Base-by-base conservation (phyloP, 1,284 basidiomycete genomes). In the Tremellales sp. region DNA sequence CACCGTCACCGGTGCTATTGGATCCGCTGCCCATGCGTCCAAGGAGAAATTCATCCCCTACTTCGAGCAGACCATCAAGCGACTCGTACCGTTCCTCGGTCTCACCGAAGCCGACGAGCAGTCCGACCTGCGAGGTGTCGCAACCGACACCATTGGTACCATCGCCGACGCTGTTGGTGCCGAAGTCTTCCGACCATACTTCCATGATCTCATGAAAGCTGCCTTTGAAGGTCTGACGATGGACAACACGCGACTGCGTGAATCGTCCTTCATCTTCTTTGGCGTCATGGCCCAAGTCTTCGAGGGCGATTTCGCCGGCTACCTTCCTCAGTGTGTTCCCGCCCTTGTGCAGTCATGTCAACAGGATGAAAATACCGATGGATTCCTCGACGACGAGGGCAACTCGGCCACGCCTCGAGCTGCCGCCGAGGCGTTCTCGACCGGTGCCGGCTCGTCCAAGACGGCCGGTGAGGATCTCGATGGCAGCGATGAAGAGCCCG, bases 241-340 rank as follows among this genome's bases (percentile, higher is more conserved):
- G 73, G 87, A 89, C 58, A 76, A 77, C 66, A 85, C 92, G 5
- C 81, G 92, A 53, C 78, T 98, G 51, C 81, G 91, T 59, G 95
- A 99, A 74, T 97, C 92, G 74, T 89, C 86, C 65, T 98, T 97
- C 83, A 79, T 99, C 64, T 97, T 97, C 82, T 98, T 98, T 63
- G 89, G 92, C 53, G 91, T 95, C 58, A 94, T 98, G 87, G 86
- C 93, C 22, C 82, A 88, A 44, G 92, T 98, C 24, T 99, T 97
- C 65, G 88, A 84, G 53, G 88, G 89, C 54, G 93, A 98, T 66
- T 97, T 98, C 64, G 84, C 88, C 7, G 80, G 80, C 16, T 97
- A 90, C 74, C 80, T 98, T 28, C 81, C 84, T 16, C 82, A 81
- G 55, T 89, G 97, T 53, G 83, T 98, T 28, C 91, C 93, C 31